Evolutionary conservation across 2,329 filamentous ascomycete genomes (phyloP).

Genomic region (Ophiostoma ips): DNA sequence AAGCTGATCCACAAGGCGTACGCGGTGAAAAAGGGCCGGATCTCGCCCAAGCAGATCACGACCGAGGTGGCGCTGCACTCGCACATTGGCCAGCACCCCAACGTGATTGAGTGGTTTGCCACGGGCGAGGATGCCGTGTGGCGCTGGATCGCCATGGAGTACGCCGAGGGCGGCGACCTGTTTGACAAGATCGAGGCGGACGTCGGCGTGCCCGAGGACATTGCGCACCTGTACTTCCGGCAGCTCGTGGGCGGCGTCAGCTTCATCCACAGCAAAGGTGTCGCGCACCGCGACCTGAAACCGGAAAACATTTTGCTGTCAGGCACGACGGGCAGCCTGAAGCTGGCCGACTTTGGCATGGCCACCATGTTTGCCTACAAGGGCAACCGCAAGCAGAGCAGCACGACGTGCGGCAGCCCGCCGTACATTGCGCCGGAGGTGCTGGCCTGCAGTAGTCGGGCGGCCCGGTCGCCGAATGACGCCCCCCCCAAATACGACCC

Average conservation of each 20-base stretch:
- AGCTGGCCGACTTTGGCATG: slow-evolving; percentile 93
- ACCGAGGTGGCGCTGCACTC: slow-evolving; percentile 87
- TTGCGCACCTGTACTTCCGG: slow-evolving; percentile 91
- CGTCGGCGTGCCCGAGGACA: slow-evolving; percentile 82
- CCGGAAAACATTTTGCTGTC: slow-evolving; percentile 93
- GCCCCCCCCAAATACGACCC: slow-evolving; percentile 48
- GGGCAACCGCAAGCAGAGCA: slow-evolving; percentile 65
- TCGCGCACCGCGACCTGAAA: slow-evolving; percentile 83
- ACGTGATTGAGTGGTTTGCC: slow-evolving; percentile 87
- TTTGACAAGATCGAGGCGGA: slow-evolving; percentile 99
- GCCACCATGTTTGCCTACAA: slow-evolving; percentile 88
- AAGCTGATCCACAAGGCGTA: slow-evolving; percentile 99
- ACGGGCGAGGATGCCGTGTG: slow-evolving; percentile 74
- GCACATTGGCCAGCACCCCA: slow-evolving; percentile 75
- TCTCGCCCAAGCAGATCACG: slow-evolving; percentile 76
- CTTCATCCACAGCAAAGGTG: slow-evolving; percentile 92
- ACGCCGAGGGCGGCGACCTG: slow-evolving; percentile 84
- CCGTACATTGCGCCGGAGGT: slow-evolving; percentile 98
- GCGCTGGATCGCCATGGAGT: slow-evolving; percentile 98
- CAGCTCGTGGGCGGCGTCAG: slow-evolving; percentile 82
- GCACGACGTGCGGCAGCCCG: slow-evolving; percentile 86
- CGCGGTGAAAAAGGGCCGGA: slow-evolving; percentile 74
- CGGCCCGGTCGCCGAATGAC: slow-evolving; percentile 13
- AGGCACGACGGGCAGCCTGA: slow-evolving; percentile 67
- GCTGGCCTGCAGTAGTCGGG: slow-evolving; percentile 36